These are phyloP conservation scores for Ustilago crameri DNA, from an alignment of 1,284 basidiomycete genomes.

Conservation along the genomic window DNA sequence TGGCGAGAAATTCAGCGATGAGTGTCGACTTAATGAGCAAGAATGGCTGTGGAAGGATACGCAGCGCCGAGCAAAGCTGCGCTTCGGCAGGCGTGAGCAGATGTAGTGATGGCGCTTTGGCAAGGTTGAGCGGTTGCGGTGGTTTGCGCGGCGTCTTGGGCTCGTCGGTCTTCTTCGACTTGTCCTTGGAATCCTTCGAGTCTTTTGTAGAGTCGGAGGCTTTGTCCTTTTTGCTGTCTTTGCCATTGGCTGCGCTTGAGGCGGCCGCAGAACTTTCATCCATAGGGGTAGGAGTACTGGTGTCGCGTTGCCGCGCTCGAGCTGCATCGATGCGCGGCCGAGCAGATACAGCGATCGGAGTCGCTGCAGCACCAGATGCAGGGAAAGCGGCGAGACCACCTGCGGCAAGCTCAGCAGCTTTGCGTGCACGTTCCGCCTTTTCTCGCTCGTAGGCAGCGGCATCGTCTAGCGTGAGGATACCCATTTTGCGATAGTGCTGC, in stretches of 20 bases:
- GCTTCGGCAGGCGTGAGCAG: conserved; percentile 61
- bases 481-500: conserved; percentile 64
- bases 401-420: conserved; percentile 59
- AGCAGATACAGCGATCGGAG: conserved; percentile 31
- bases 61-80: conserved; percentile 60
- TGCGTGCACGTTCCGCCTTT: conserved; percentile 60
- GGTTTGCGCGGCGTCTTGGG: conserved; percentile 52
- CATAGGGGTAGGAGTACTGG: conserved; percentile 43
- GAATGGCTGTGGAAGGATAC: conserved; percentile 64
- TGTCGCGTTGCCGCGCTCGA: conserved; percentile 53
- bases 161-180: conserved; percentile 42
- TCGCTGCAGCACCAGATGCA: conserved; percentile 46
- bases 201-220: conserved; percentile 3
- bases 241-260: conserved; percentile 15
- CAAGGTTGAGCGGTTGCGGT: conserved; percentile 60
- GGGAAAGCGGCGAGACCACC: conserved; percentile 59
- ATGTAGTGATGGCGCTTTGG: conserved; percentile 58
- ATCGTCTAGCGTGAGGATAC: conserved; percentile 63
- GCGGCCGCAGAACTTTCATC: conserved; percentile 30
- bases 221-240: conserved; percentile 34
- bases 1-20: conserved; percentile 54
- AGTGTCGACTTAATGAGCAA: conserved; percentile 65
- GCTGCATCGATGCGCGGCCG: conserved; percentile 39
- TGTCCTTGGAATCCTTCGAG: conserved; percentile 25
- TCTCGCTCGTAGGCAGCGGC: conserved; percentile 62